phyloP scores from a whole-genome alignment of 139 green algal species.

The Dunaliella sp. region DNA sequence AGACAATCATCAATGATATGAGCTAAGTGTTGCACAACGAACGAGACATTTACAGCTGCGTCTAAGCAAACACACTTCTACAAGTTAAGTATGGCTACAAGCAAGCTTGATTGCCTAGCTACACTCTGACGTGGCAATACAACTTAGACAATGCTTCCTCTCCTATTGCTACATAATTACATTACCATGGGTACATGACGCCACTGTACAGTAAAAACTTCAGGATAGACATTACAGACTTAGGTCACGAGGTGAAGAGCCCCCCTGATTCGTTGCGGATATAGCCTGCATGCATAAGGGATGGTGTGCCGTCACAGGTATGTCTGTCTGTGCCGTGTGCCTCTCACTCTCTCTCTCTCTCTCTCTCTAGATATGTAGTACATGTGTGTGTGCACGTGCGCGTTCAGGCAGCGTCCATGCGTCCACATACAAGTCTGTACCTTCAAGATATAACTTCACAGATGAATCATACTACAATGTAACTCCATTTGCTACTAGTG shows the following conservation, averaged over 20 bases:
- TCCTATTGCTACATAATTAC: background rate
- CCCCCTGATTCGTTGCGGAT: constrained; percentile 32
- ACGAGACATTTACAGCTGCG: too few species aligned
- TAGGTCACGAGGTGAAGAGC: constrained; percentile 30
- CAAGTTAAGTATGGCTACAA: too few species aligned
- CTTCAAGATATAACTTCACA: too few species aligned
- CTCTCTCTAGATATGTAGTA: background rate
- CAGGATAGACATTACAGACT: too few species aligned
- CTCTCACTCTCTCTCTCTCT: background rate
- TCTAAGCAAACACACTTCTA: too few species aligned
- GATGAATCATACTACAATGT: too few species aligned
- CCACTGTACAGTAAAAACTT: too few species aligned
- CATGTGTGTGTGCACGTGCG: background rate
- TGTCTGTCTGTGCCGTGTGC: background rate
- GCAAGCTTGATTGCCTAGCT: background rate
- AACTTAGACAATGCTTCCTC: background rate
- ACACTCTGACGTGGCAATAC: too few species aligned
- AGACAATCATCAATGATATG: too few species aligned
- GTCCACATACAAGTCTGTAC: background rate
- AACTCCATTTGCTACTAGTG: too few species aligned
- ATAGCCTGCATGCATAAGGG: constrained; percentile 1
- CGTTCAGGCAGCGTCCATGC: background rate
- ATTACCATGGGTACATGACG: background rate
- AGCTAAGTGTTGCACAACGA: too few species aligned
- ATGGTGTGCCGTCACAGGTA: background rate